Conservation (phyloP, 2,329 filamentous ascomycete species). For the Fusarium sublunatum region DNA sequence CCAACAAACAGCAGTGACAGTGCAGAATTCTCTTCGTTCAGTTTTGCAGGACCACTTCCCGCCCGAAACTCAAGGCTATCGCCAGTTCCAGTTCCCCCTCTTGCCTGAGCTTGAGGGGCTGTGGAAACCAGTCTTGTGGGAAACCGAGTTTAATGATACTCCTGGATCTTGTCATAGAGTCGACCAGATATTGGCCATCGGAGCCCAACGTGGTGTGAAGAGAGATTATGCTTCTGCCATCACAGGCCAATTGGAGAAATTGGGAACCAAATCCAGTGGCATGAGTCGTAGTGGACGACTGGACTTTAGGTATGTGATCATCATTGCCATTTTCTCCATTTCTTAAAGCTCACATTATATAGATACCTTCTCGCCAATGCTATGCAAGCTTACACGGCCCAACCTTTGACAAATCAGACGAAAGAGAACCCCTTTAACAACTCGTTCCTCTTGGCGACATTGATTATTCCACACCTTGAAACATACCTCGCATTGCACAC, state of each 20-base stretch:
- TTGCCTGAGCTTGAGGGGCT: constrained; percentile 62
- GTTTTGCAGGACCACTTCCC: constrained; percentile 64
- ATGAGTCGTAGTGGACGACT: constrained; percentile 65
- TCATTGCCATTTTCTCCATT: not conserved
- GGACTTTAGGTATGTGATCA: constrained; percentile 65
- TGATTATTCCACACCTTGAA: constrained; percentile 71
- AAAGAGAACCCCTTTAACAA: constrained; percentile 66
- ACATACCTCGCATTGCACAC: constrained; percentile 66
- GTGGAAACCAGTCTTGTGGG: constrained; percentile 65
- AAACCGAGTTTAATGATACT: constrained; percentile 47
- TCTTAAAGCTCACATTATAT: constrained; percentile 12
- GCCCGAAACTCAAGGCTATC: constrained; percentile 58
- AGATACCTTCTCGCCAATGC: constrained; percentile 71
- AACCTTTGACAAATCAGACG: constrained; percentile 61
- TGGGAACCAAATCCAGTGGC: constrained; percentile 63
- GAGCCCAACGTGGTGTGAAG: constrained; percentile 65
- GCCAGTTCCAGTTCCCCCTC: constrained; percentile 60
- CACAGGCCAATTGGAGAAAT: constrained; percentile 63
- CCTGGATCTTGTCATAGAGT: constrained; percentile 55
- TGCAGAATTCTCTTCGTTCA: constrained; percentile 68
- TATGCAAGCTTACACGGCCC: constrained; percentile 68
- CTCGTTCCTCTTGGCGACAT: constrained; percentile 64
- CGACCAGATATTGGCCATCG: constrained; percentile 70
- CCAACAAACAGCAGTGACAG: constrained; percentile 61
- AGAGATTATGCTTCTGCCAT: constrained; percentile 62